Conservation (phyloP, 495 filamentous ascomycete species). For the Xylaria venustula region DNA sequence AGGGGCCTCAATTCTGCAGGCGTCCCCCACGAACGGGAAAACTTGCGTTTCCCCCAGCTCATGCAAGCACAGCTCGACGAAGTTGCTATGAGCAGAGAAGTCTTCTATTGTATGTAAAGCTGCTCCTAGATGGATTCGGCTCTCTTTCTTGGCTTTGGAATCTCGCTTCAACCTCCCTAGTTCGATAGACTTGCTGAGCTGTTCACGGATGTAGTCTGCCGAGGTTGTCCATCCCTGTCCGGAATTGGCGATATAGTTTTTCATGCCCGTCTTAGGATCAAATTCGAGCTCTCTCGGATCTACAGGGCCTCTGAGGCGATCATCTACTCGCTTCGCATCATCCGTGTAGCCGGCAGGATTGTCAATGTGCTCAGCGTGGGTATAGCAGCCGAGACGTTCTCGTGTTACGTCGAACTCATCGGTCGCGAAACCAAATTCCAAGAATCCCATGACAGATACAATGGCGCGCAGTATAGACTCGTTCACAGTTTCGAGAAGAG, state of each 20-base stretch:
- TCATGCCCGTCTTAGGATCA: slow-evolving; percentile 62
- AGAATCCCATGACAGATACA: slow-evolving; percentile 72
- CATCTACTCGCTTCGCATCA: slow-evolving; percentile 69
- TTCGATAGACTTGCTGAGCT: slow-evolving; percentile 61
- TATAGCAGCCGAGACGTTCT: slow-evolving; percentile 75
- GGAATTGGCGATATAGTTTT: slow-evolving; percentile 75
- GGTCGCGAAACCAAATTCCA: slow-evolving; percentile 81
- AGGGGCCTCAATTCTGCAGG: slow-evolving; percentile 54
- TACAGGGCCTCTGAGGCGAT: slow-evolving; percentile 65
- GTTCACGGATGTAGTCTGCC: slow-evolving; percentile 62
- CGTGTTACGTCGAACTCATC: slow-evolving; percentile 80
- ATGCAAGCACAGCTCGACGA: slow-evolving; percentile 66
- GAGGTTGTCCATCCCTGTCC: slow-evolving; percentile 62
- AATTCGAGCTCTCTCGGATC: slow-evolving; percentile 68
- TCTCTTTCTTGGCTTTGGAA: slow-evolving; percentile 59
- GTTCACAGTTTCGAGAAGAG: slow-evolving; percentile 69
- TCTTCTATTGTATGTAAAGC: slow-evolving; percentile 46
- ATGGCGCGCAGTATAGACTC: slow-evolving; percentile 71
- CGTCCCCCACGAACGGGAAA: slow-evolving; percentile 71
- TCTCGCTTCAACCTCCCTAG: slow-evolving; percentile 53
- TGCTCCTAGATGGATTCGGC: slow-evolving; percentile 69
- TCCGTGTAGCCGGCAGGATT: slow-evolving; percentile 63
- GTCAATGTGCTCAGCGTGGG: slow-evolving; percentile 78
- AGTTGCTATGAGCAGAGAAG: slow-evolving; percentile 77
- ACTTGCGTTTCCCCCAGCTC: slow-evolving; percentile 64